Conservation (phyloP, 1,284 basidiomycete species). For the Porodaedalea pini region DNA sequence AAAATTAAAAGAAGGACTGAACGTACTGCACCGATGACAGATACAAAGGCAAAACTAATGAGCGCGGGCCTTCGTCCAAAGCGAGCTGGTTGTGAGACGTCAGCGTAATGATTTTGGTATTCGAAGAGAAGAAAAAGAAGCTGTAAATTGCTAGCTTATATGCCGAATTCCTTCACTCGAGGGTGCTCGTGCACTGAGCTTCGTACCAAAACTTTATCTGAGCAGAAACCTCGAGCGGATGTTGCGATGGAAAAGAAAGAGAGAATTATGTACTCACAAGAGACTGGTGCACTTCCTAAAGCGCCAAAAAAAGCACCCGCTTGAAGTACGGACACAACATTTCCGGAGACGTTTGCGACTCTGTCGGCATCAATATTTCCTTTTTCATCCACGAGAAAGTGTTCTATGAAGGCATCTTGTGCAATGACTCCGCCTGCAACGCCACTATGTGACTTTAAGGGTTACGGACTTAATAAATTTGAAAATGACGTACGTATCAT, state of each 20-base stretch:
- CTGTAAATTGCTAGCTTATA: neutral
- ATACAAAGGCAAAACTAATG: conserved; percentile 56
- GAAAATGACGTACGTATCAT: conserved; percentile 55
- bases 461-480: neutral
- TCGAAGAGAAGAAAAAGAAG: neutral
- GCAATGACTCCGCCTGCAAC: conserved; percentile 66
- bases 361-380: conserved; percentile 35
- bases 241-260: neutral
- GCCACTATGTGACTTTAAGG: conserved; percentile 32
- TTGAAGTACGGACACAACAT: conserved; percentile 75
- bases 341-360: conserved; percentile 50
- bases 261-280: conserved; percentile 40
- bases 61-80: conserved; percentile 58
- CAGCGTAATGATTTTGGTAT: neutral
- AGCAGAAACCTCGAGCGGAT: neutral
- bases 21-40: conserved; percentile 63
- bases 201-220: neutral
- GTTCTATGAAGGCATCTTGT: conserved; percentile 54
- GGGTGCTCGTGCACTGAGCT: neutral
- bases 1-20: neutral
- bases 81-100: conserved; percentile 35
- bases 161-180: no score
- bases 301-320: conserved; percentile 82
- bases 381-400: conserved; percentile 51
- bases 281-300: conserved; percentile 58